Evolutionary conservation across 2,329 filamentous ascomycete species (phyloP).

Genomic region (Fusarium sp.): DNA sequence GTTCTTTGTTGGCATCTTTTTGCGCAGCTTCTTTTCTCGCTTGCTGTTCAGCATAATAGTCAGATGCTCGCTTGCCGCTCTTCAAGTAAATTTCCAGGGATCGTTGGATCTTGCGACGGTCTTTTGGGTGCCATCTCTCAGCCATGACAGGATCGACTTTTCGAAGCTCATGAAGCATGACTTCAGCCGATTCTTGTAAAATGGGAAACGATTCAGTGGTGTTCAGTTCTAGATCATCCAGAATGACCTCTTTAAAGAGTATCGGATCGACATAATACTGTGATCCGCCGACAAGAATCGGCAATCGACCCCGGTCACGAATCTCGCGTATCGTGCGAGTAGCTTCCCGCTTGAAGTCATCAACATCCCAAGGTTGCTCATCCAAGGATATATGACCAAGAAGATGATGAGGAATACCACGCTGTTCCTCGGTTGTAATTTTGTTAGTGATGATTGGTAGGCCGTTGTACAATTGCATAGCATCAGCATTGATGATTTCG

Average conservation of each 20-base stretch:
- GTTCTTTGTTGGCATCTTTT: slow-evolving; percentile 36
- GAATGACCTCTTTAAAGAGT: slow-evolving; percentile 76
- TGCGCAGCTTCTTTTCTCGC: slow-evolving; percentile 50
- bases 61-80: slow-evolving; percentile 83
- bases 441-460: slow-evolving; percentile 97
- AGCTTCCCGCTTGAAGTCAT: slow-evolving; percentile 78
- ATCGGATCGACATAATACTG: slow-evolving; percentile 95
- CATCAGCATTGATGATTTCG: slow-evolving; percentile 96
- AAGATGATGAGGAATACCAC: slow-evolving; percentile 87
- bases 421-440: slow-evolving; percentile 77
- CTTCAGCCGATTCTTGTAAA: slow-evolving; percentile 75
- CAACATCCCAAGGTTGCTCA: slow-evolving; percentile 85
- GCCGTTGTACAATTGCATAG: slow-evolving; percentile 96
- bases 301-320: slow-evolving; percentile 78
- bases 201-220: slow-evolving; percentile 69
- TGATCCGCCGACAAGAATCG: slow-evolving; percentile 92
- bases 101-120: slow-evolving; percentile 86
- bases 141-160: slow-evolving; percentile 93
- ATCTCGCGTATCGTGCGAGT: slow-evolving; percentile 80
- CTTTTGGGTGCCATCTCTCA: slow-evolving; percentile 91
- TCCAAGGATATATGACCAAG: slow-evolving; percentile 81
- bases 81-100: slow-evolving; percentile 91
- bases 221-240: slow-evolving; percentile 54
- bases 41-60: slow-evolving; percentile 85
- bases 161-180: slow-evolving; percentile 76